Conservation (phyloP, 257 asterid genomes). For the Fraxinus quadrangulata region DNA sequence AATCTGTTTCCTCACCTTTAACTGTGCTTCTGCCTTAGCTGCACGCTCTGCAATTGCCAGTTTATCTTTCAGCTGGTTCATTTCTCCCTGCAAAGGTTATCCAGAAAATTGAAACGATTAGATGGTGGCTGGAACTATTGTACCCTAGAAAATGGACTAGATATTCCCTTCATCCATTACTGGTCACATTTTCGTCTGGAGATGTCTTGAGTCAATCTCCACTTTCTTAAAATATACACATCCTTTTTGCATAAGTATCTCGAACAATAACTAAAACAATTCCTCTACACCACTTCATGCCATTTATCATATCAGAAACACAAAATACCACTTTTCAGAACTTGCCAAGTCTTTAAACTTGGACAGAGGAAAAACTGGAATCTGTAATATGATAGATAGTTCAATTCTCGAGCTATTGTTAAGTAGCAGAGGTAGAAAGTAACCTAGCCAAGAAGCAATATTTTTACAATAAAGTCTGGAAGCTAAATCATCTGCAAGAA, state of each 20-base stretch:
- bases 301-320: neutral
- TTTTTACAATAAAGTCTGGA: neutral
- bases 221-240: neutral
- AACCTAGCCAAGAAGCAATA: neutral
- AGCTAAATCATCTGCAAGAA: neutral
- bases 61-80: constrained; percentile 80
- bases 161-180: neutral
- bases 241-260: neutral
- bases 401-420: neutral
- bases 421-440: neutral
- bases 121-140: neutral
- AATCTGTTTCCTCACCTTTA: constrained; percentile 55
- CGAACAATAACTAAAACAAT: neutral
- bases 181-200: neutral
- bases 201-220: constrained; percentile 9
- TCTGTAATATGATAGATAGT: neutral
- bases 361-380: neutral
- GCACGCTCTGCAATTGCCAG: constrained; percentile 81
- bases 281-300: neutral
- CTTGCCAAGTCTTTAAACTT: neutral
- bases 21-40: constrained; percentile 78
- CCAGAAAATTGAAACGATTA: constrained; percentile 22
- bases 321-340: neutral
- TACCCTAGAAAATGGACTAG: neutral
- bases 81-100: constrained; percentile 54